phyloP scores from a whole-genome alignment of 2,329 filamentous ascomycete genomes.

The Endothia cerciana region DNA sequence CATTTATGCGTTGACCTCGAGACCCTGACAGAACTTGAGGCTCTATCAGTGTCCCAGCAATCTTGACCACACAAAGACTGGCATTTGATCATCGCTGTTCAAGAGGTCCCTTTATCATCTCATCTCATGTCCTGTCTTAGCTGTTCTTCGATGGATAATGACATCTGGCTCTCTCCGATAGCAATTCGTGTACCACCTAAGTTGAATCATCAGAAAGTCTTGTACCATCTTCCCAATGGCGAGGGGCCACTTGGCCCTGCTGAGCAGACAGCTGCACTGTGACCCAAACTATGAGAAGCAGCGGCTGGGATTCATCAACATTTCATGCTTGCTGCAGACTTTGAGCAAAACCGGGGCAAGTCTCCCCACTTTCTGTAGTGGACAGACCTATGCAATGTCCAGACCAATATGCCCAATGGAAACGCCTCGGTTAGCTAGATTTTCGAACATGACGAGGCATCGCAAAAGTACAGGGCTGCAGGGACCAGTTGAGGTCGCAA shows the following conservation, averaged over 20 bases:
- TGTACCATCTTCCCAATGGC: too few relatives aligned
- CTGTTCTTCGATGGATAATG: too few relatives aligned
- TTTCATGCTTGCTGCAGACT: not conserved
- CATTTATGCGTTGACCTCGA: not conserved
- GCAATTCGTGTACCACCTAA: too few relatives aligned
- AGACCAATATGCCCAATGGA: not conserved
- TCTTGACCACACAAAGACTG: not conserved
- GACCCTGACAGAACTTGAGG: not conserved
- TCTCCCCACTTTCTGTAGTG: not conserved
- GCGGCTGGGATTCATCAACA: too few relatives aligned
- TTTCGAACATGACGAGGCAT: not conserved
- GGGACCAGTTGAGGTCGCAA: not conserved
- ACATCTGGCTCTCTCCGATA: too few relatives aligned
- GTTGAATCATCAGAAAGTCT: too few relatives aligned
- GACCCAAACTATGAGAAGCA: not conserved
- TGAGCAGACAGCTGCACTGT: not conserved
- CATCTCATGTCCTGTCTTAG: too few relatives aligned
- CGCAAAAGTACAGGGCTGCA: not conserved
- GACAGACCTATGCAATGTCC: not conserved
- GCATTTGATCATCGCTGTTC: too few relatives aligned
- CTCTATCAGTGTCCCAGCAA: not conserved
- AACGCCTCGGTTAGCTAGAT: not conserved
- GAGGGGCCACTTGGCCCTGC: too few relatives aligned
- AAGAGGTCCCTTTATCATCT: too few relatives aligned
- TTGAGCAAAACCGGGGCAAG: not conserved